Evolutionary conservation across 768 basidiomycete species (phyloP).

Genomic region (Kwoniella botswanensis): DNA sequence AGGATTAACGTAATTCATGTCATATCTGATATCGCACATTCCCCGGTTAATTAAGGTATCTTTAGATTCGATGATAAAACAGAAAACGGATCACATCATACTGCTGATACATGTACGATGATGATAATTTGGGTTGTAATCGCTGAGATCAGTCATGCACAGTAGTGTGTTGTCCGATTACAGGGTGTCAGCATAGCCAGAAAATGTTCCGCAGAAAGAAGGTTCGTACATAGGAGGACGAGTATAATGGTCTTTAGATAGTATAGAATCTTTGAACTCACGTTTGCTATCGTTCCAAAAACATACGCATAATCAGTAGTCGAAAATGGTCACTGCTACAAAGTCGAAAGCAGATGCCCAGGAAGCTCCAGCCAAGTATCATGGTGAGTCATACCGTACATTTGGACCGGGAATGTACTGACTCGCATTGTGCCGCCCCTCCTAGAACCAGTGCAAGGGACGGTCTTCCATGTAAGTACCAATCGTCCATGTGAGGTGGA

Average conservation of each 20-base stretch:
- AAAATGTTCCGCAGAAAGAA: neutral
- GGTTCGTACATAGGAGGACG: neutral
- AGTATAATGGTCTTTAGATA: neutral
- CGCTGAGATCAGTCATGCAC: neutral
- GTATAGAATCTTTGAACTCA: neutral
- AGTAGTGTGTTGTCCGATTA: neutral
- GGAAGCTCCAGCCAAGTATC: constrained; percentile 45
- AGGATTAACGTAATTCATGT: constrained; percentile 12
- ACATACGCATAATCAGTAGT: neutral
- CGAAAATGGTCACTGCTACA: constrained; percentile 14
- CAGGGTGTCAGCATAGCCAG: neutral
- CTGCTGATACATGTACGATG: neutral
- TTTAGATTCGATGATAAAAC: constrained; percentile 9
- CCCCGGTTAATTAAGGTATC: neutral
- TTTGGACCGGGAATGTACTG: neutral
- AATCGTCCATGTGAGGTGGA: neutral
- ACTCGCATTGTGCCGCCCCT: neutral
- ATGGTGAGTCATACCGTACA: constrained; percentile 32
- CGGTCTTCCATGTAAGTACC: constrained; percentile 49
- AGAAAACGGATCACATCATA: too few relatives aligned
- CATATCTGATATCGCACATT: constrained; percentile 3
- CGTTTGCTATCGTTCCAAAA: neutral
- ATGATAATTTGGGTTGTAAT: constrained; percentile 6
- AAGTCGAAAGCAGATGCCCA: constrained; percentile 1
- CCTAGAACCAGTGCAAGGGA: constrained; percentile 53